Percentiles rank a stretch among this genome's conserved stretches.
Conservation (phyloP, 1,139 yeast species). For the Geotrichum klebahnii region DNA sequence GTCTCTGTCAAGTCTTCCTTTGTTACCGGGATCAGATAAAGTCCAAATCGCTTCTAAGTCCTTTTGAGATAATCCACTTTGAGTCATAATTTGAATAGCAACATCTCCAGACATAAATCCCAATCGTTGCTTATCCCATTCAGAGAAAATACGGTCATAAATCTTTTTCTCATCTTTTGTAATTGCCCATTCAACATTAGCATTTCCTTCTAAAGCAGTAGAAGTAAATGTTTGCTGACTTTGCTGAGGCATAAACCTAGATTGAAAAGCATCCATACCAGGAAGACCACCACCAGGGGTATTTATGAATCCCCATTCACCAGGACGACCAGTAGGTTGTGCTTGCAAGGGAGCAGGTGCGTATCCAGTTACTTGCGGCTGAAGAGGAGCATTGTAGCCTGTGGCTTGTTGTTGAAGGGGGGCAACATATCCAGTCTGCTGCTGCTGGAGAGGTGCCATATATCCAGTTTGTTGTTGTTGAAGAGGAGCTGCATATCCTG, state of each 20-base stretch:
- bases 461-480: constrained; percentile 40
- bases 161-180: constrained; percentile 80
- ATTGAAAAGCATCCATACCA: constrained; percentile 69
- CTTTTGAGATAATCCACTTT: constrained; percentile 79
- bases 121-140: constrained; percentile 68
- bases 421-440: constrained; percentile 41
- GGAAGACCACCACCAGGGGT: constrained; percentile 72
- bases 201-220: constrained; percentile 35
- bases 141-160: constrained; percentile 80
- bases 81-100: constrained; percentile 82
- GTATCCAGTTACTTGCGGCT: constrained; percentile 40
- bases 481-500: constrained; percentile 35
- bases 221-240: constrained; percentile 44
- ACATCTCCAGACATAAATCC: constrained; percentile 77
- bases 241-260: constrained; percentile 65
- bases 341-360: constrained; percentile 36
- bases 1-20: constrained; percentile 72
- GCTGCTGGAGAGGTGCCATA: constrained; percentile 39
- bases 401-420: constrained; percentile 41
- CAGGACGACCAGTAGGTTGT: constrained; percentile 65
- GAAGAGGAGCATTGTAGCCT: constrained; percentile 34
- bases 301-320: constrained; percentile 78
- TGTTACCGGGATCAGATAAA: constrained; percentile 83
- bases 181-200: constrained; percentile 60
- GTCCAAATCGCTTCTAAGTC: constrained; percentile 93